Evolutionary conservation across 495 filamentous ascomycete species (phyloP).

Genomic region (Tuber microsphaerosporum): DNA sequence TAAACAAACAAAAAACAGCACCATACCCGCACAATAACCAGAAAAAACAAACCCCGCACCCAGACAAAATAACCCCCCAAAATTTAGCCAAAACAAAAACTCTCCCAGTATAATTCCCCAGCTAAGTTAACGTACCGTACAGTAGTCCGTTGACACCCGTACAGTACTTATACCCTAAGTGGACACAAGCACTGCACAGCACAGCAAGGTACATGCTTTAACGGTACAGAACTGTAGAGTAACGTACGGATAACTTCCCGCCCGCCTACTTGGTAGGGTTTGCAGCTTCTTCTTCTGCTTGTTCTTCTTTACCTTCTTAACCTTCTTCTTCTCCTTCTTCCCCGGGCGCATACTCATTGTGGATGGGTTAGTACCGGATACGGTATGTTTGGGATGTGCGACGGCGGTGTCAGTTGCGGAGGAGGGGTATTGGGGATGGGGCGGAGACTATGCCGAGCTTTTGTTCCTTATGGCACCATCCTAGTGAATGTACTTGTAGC

Average conservation of each 20-base stretch:
- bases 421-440: neutral
- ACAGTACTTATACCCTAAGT: too few species aligned
- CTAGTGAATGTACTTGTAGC: too few species aligned
- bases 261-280: neutral
- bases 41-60: neutral
- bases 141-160: too few species aligned
- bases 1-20: neutral
- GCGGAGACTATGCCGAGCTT: neutral
- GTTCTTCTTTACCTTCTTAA: too few species aligned
- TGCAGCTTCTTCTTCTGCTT: neutral
- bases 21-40: neutral
- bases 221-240: neutral
- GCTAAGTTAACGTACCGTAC: neutral
- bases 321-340: neutral
- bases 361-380: neutral
- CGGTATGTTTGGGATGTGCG: neutral
- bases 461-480: neutral
- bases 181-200: too few species aligned
- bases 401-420: neutral
- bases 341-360: too few species aligned
- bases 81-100: neutral
- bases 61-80: neutral
- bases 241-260: neutral
- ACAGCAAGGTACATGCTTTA: neutral
- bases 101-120: neutral